A percentile compares a stretch with the other conserved stretches of the same genome.
phyloP scores from a whole-genome alignment of 768 basidiomycete species.

The Xerocomus brunneocitrinus region DNA sequence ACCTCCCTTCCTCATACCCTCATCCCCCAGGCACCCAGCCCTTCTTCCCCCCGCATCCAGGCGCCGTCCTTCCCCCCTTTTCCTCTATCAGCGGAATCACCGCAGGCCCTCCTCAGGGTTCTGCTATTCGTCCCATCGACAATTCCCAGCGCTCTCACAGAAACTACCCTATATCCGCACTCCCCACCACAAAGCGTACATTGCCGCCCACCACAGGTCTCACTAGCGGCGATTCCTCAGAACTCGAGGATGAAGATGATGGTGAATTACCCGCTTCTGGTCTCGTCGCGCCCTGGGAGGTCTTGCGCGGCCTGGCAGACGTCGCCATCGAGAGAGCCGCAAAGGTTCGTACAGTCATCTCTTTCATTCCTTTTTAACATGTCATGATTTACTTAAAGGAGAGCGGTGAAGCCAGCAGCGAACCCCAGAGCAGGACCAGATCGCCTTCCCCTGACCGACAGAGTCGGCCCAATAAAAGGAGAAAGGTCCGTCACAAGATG shows the following conservation, averaged over 20 bases:
- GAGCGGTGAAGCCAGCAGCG: conserved; percentile 67
- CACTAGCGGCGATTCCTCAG: conserved; percentile 78
- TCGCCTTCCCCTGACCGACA: conserved; percentile 71
- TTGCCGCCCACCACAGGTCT: conserved; percentile 61
- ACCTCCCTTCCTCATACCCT: conserved; percentile 39
- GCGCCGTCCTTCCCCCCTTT: conserved; percentile 64
- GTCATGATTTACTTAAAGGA: conserved; percentile 42
- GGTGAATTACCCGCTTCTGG: conserved; percentile 78
- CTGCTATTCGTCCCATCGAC: conserved; percentile 57
- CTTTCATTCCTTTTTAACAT: conserved; percentile 1
- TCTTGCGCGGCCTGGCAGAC: conserved; percentile 74
- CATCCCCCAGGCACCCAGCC: conserved; percentile 32
- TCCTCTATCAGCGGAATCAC: conserved; percentile 62
- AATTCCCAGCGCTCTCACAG: conserved; percentile 31
- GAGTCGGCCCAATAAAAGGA: conserved; percentile 62
- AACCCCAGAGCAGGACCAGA: conserved; percentile 69
- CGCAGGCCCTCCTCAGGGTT: conserved; percentile 39
- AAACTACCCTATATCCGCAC: conserved; percentile 29
- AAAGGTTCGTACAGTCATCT: conserved; percentile 46
- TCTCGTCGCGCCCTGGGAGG: conserved; percentile 84
- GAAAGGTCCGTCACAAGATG: conserved; percentile 63
- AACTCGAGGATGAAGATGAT: conserved; percentile 77
- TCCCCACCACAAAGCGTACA: conserved; percentile 52
- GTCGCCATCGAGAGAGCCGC: conserved; percentile 76
- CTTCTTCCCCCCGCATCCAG: conserved; percentile 38